phyloP scores from a whole-genome alignment of 495 filamentous ascomycete species.

The Poronia punctata region DNA sequence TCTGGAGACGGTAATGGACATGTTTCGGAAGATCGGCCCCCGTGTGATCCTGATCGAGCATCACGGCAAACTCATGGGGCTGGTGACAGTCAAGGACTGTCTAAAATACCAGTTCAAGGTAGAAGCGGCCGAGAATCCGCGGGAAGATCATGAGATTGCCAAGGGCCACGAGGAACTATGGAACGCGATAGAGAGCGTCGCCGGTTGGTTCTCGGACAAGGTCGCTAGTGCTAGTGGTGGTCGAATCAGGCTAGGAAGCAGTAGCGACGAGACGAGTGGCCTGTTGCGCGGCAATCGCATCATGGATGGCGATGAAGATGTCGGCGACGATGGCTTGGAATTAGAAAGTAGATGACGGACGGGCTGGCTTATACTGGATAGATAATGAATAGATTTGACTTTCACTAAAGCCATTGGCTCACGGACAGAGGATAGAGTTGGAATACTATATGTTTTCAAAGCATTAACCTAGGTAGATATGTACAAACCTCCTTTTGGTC shows the following conservation, averaged over 20 bases:
- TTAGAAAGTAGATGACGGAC: conserved; percentile 45
- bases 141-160: conserved; percentile 39
- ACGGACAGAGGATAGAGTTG: too few species aligned
- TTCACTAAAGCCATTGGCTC: too few species aligned
- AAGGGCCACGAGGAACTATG: conserved; percentile 63
- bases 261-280: conserved; percentile 9
- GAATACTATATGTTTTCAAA: too few species aligned
- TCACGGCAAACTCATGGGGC: conserved; percentile 68
- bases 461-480: too few species aligned
- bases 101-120: conserved; percentile 97
- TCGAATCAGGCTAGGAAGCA: conserved; percentile 34
- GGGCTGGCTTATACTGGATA: too few species aligned
- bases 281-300: conserved; percentile 33
- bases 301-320: conserved; percentile 60
- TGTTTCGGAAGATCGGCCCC: conserved; percentile 97
- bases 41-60: conserved; percentile 91
- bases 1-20: conserved; percentile 95
- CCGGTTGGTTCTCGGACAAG: conserved; percentile 48
- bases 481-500: too few species aligned
- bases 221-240: conserved; percentile 43
- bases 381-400: too few species aligned
- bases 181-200: conserved; percentile 52
- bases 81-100: conserved; percentile 96
- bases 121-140: conserved; percentile 77
- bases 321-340: conserved; percentile 50